Percentiles rank a stretch among this genome's conserved stretches.
phyloP scores from a whole-genome alignment of 495 filamentous ascomycete species.

The Aspergillus sclerotioniger region DNA sequence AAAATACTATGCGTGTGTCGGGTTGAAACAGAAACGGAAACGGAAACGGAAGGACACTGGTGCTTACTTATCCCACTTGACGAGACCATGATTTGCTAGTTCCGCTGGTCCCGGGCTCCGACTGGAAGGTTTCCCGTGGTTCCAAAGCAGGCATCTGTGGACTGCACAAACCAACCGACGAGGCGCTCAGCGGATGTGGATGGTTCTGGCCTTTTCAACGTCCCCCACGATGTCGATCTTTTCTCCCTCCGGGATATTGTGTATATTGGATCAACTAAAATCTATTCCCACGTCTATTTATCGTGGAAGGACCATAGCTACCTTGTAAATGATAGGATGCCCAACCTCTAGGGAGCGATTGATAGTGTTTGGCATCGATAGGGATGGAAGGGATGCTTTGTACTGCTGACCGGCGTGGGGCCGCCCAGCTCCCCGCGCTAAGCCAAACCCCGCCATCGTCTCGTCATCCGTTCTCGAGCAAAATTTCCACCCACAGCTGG shows the following conservation, averaged over 20 bases:
- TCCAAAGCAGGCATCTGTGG: slow-evolving; percentile 6
- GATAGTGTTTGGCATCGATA: no score
- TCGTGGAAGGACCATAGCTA: background rate
- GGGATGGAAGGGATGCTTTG: no score
- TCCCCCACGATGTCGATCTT: slow-evolving; percentile 4
- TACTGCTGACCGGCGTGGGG: no score
- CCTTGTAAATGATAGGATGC: no score
- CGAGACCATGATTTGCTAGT: slow-evolving; percentile 13
- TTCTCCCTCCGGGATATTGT: background rate
- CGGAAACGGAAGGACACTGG: slow-evolving; percentile 5
- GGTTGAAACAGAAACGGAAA: background rate
- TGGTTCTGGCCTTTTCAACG: slow-evolving; percentile 1
- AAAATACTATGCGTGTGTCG: slow-evolving; percentile 6
- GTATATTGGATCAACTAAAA: slow-evolving; percentile 6
- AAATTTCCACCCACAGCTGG: background rate
- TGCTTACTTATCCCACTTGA: slow-evolving; percentile 4
- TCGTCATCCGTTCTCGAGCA: background rate
- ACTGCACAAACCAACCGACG: background rate
- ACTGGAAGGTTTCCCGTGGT: background rate
- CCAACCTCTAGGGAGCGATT: no score
- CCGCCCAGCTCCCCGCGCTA: background rate
- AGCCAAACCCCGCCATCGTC: background rate
- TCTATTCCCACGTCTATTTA: background rate
- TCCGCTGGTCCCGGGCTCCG: slow-evolving; percentile 8
- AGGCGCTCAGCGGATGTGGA: background rate